Base-by-base conservation (phyloP, 1,284 basidiomycete species). In the Ceratobasidium sp. region DNA sequence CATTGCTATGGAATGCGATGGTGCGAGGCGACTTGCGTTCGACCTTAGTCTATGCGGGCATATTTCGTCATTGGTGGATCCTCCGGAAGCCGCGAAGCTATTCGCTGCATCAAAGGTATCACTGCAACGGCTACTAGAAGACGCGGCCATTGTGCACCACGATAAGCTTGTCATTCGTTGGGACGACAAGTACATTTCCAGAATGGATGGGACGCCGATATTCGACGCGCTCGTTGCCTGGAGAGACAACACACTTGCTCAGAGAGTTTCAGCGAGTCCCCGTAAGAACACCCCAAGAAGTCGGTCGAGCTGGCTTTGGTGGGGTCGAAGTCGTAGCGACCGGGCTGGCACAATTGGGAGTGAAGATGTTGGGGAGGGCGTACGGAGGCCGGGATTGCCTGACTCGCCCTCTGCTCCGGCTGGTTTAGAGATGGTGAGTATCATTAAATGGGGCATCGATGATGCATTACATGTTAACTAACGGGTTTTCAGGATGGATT, bases 141-240 rank as follows among this genome's bases (percentile, higher is more conserved):
- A 91, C 74, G 87, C 87, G 31, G 81, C 79, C 22, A 80, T 92
- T 24, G 85, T 89, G 31, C 80, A 81, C n/a, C 86, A 91, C 77
- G 85, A 87, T 15, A 82, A 86, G 51, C 85, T 93, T 36, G 89
- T 92, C 1, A 87, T 93, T 66, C 84, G 86, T 75, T 93, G 91
- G 91, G 85, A 86, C 27, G 86, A 88, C 75, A 88, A 86, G 78
- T 93, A 91, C 79, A 89, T 93, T 76, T 89, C 88, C 24, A 86
- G 87, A 31, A 81, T 81, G 44, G 90, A 92, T 78, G 85, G 84
- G 4, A 92, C 91, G 0, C 89, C 89, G 0, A 84, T 93, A 29
- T 89, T 92, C 86, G 85, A 87, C 59, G 88, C 90, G 0, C 86
- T 94, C 2, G 82, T 84, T n/a, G 77, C 86, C 19, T 92, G 91